Conservation (phyloP, 352 stramenopile genomes). For the Globisporangium nodosum region DNA sequence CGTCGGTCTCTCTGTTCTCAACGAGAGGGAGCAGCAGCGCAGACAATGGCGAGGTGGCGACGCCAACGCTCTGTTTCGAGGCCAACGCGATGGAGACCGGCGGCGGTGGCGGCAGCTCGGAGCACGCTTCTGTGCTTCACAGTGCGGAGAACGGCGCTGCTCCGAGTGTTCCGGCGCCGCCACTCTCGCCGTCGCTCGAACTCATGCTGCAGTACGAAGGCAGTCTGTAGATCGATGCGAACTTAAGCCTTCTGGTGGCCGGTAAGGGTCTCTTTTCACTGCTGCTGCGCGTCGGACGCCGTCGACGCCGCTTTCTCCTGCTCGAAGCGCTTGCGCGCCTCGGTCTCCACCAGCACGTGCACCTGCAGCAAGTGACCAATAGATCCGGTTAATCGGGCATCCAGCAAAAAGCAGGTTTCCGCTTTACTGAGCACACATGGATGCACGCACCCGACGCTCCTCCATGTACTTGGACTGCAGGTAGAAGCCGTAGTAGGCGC, state of each 20-base stretch:
- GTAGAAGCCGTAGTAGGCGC: constrained; percentile 78
- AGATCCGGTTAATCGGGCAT: not conserved
- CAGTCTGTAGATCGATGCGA: constrained; percentile 3
- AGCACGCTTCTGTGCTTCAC: too few relatives aligned
- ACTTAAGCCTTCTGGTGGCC: not conserved
- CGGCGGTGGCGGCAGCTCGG: not conserved
- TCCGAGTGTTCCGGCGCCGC: not conserved
- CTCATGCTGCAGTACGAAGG: constrained; percentile 17
- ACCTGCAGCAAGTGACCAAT: constrained; percentile 24
- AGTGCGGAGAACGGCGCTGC: not conserved
- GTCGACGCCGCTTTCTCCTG: constrained; percentile 20
- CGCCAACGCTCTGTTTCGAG: not conserved
- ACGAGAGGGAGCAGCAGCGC: not conserved
- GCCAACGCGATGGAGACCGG: not conserved
- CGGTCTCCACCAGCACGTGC: constrained; percentile 43
- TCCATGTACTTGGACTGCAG: constrained; percentile 83
- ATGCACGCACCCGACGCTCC: constrained; percentile 46
- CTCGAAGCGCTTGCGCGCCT: constrained; percentile 58
- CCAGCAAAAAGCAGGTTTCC: too few relatives aligned
- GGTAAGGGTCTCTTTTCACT: not conserved
- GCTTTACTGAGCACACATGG: not conserved
- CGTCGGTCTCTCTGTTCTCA: not conserved
- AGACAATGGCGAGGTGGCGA: too few relatives aligned
- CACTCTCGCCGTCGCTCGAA: constrained; percentile 3
- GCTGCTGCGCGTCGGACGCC: not conserved